These are phyloP conservation scores for Prototheca wickerhamii DNA, from an alignment of 163 green algal genomes.

Conservation along the genomic window DNA sequence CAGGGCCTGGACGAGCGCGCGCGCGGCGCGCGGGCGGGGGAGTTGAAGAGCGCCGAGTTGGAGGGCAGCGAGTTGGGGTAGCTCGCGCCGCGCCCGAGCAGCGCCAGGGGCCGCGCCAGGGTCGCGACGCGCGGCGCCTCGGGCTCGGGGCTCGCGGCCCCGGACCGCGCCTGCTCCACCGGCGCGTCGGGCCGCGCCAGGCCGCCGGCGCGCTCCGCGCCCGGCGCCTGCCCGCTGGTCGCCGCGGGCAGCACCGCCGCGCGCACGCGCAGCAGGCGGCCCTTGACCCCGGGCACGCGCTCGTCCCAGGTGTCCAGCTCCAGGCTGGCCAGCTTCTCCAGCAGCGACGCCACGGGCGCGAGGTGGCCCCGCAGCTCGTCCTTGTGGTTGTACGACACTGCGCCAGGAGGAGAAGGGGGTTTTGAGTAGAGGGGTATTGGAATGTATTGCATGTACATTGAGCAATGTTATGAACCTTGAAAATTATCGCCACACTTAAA, in stretches of 20 bases:
- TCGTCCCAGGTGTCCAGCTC: constrained; percentile 11
- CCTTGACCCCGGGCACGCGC: constrained; percentile 6
- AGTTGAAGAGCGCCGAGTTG: constrained; percentile 17
- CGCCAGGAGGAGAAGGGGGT: not conserved
- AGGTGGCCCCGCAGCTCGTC: constrained; percentile 18
- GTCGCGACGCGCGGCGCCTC: not conserved
- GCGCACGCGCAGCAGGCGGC: constrained; percentile 13
- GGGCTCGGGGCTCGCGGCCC: not conserved
- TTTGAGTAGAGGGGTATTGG: not conserved
- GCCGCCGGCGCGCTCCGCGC: not conserved
- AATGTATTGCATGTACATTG: not conserved
- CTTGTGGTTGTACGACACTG: constrained; percentile 17
- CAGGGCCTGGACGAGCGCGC: constrained; percentile 16
- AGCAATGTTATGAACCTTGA: not conserved
- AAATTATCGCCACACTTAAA: not conserved
- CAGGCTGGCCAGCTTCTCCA: constrained; percentile 25
- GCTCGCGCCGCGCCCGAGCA: constrained; percentile 2
- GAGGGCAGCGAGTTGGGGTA: constrained; percentile 26
- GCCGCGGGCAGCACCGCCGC: constrained; percentile 15
- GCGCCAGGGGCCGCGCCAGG: too few relatives aligned
- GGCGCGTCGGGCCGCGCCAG: not conserved
- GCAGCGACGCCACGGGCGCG: constrained; percentile 14
- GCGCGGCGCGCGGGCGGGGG: constrained; percentile 3
- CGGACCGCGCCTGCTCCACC: not conserved
- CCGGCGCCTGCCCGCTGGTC: constrained; percentile 11